Base-by-base conservation (phyloP, 306 rosid genomes). In the Notholithocarpus densiflorus region DNA sequence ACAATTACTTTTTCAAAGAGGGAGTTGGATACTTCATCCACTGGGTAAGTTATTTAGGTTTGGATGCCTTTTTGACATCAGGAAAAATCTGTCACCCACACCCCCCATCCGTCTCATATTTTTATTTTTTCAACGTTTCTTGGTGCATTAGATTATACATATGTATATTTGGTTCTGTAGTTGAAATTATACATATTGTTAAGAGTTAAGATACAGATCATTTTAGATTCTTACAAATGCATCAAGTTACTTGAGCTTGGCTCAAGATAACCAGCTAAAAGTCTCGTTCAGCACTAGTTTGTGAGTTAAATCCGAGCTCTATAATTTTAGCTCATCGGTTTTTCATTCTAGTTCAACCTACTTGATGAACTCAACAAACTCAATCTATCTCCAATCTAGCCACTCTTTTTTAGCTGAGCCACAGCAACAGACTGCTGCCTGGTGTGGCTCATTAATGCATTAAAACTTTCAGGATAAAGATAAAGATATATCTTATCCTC, bases 1-100 rank as follows among this genome's bases (percentile, higher is more conserved):
- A 82, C 92, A 53, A 89, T 94, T 81, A 89, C 92, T 68, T 82
- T 94, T 87, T 94, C 97, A 5, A 89, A 83, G 84, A 81, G 84
- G 56, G 88, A 90, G 75, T 83, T 94, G 56, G 87, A 83, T 82
- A 83, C 88, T 5, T 88, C 96, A 61, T 94, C 93, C 43, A 82
- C 85, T 2, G 98, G 98, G 98, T 94, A 89, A 84, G 83, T 60
- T 51, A 68, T 40, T 62, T 55, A 26, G 53, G 55, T 68, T 27
- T 20, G 53, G 23, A 73, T 72, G 21, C 12, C 19, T 66, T 24
- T 66, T 66, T 7, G 11, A 34, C n/a, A 18, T 32, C n/a, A 6
- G 17, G 2, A n/a, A 9, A 64, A 15, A 66, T 34, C 9, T 32
- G 1, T 19, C 24, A 48, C 4, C 53, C 53, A 48, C 53, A 2